Conservation (phyloP, 176 grass and related monocot species). For the Zoysia pacifica region DNA sequence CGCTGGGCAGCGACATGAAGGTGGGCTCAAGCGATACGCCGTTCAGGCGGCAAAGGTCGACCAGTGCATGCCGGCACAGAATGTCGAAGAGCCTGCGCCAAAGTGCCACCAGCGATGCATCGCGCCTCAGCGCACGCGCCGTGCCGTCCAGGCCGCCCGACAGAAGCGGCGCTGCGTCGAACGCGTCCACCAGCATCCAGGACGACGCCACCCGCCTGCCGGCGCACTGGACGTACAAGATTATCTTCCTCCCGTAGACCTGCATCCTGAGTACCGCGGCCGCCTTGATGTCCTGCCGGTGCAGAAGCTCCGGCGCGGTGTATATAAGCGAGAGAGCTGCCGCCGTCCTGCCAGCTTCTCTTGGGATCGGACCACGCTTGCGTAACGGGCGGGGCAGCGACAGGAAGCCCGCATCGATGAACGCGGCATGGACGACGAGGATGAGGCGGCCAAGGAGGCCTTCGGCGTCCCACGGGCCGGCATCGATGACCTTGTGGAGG, state of each 20-base stretch:
- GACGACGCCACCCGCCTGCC: too few relatives aligned
- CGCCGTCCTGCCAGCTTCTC: neutral
- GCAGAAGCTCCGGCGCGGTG: neutral
- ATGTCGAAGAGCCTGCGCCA: neutral
- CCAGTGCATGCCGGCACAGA: neutral
- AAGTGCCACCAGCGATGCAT: neutral
- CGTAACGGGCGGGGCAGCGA: too few relatives aligned
- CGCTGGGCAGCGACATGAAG: neutral
- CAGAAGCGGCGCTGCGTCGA: neutral
- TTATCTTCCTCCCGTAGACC: too few relatives aligned
- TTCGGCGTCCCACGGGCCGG: too few relatives aligned
- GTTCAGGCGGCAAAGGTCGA: neutral
- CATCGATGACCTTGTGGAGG: too few relatives aligned
- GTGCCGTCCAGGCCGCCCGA: neutral
- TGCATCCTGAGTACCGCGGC: too few relatives aligned
- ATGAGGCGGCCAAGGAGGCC: too few relatives aligned
- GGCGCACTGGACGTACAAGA: too few relatives aligned
- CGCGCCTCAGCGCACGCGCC: neutral
- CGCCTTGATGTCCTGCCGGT: too few relatives aligned
- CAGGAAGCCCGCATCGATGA: too few relatives aligned
- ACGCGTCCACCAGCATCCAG: neutral
- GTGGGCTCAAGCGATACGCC: neutral
- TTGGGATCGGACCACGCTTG: neutral
- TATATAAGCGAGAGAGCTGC: neutral
- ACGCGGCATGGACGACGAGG: too few relatives aligned